These are phyloP conservation scores for Karstenula rhodostoma DNA, from an alignment of 2,329 filamentous ascomycete genomes.

Conservation along the genomic window DNA sequence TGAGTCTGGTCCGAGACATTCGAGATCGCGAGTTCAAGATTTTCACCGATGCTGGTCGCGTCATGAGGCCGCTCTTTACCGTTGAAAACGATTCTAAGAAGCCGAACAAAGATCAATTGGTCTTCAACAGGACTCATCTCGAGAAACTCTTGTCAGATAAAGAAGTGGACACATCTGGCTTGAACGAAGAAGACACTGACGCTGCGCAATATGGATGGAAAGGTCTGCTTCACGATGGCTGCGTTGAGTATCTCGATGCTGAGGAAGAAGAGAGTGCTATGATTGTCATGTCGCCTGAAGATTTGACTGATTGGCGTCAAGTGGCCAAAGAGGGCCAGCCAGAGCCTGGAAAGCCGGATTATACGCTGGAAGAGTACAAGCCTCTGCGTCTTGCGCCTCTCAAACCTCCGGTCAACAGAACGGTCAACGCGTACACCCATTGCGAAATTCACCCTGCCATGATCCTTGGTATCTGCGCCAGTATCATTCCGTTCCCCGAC, in stretches of 20 bases:
- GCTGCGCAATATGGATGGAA: conserved; percentile 83
- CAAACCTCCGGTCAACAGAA: conserved; percentile 85
- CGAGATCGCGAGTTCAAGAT: conserved; percentile 98
- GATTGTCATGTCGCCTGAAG: conserved; percentile 99
- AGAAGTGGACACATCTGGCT: conserved; percentile 65
- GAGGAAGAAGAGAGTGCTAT: conserved; percentile 99
- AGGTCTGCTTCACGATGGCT: conserved; percentile 81
- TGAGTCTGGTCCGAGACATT: conserved; percentile 94
- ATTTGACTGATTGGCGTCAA: conserved; percentile 71
- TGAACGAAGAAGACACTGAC: conserved; percentile 65
- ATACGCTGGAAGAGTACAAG: conserved; percentile 58
- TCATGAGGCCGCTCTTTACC: conserved; percentile 92
- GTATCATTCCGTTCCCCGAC: conserved; percentile 99
- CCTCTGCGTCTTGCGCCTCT: conserved; percentile 84
- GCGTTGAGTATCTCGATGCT: conserved; percentile 94
- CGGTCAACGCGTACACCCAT: conserved; percentile 92
- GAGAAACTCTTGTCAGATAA: conserved; percentile 77
- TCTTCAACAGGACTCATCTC: conserved; percentile 86
- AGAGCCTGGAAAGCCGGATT: conserved; percentile 43
- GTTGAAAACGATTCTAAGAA: conserved; percentile 85
- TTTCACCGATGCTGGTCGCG: conserved; percentile 94
- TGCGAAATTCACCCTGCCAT: conserved; percentile 99
- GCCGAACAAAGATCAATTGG: conserved; percentile 76
- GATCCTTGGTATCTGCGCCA: conserved; percentile 97
- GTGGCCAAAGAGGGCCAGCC: conserved; percentile 53